Percentiles rank a stretch among this genome's conserved stretches.
Evolutionary conservation across 2,329 filamentous ascomycete species (phyloP).

Genomic region (Diaporthe ampelina): DNA sequence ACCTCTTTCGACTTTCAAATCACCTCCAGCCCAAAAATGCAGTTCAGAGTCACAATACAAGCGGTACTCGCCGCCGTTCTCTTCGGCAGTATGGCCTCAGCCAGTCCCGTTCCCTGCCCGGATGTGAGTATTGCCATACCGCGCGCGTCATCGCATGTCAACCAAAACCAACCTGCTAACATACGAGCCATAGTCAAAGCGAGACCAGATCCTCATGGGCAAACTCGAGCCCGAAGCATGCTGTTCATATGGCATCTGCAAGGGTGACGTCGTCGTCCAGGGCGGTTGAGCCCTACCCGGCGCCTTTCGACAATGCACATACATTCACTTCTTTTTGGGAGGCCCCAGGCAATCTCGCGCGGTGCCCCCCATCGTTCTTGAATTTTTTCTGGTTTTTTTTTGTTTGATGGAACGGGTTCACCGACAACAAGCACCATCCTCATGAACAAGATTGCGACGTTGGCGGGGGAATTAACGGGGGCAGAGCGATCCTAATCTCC

Average conservation of each 20-base stretch:
- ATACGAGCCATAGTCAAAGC: constrained; percentile 21
- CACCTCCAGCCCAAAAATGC: constrained; percentile 24
- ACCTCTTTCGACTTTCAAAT: not conserved
- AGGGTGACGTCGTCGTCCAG: constrained; percentile 41
- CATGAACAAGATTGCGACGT: constrained; percentile 23
- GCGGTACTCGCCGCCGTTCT: constrained; percentile 35
- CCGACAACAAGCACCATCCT: constrained; percentile 17
- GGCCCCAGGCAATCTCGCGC: not conserved
- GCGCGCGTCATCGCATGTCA: not conserved
- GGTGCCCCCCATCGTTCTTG: too few species aligned
- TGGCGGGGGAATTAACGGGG: constrained; percentile 31
- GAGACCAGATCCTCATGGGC: constrained; percentile 41
- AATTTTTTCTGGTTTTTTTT: not conserved
- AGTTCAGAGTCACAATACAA: constrained; percentile 28
- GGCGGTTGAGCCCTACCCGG: constrained; percentile 33
- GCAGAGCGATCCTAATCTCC: constrained; percentile 29
- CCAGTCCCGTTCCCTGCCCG: constrained; percentile 40
- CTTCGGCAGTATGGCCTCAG: constrained; percentile 36
- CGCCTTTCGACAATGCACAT: not conserved
- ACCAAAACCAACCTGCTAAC: not conserved
- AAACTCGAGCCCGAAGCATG: constrained; percentile 38
- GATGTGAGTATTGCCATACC: constrained; percentile 34
- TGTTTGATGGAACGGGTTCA: constrained; percentile 17
- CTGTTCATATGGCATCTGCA: constrained; percentile 42
- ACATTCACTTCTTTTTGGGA: constrained; percentile 5